Base-by-base conservation (phyloP, 179 eudicot genomes). In the Actinidia arguta region DNA sequence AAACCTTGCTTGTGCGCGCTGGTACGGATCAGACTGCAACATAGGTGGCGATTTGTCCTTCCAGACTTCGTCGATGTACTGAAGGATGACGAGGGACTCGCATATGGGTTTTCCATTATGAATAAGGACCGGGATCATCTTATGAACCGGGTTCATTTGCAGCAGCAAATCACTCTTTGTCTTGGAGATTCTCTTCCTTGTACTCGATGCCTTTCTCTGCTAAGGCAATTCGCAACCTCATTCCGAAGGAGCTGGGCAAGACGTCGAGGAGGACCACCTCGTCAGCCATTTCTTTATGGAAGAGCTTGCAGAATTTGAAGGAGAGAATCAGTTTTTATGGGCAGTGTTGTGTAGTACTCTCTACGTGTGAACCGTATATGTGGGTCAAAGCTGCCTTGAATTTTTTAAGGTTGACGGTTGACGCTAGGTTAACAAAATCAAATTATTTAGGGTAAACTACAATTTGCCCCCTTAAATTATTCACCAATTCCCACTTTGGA, bases 151-250 rank as follows among this genome's bases (percentile, higher is more conserved):
- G 56, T 48, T 48, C 76, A 72, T 72, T 48, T 72, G 42, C n/a
- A 72, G 76, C 36, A 72, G 76, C 76, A 72, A 12, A 48, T 31
- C 16, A 16, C 58, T 72, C 18, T 72, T n/a, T 59, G 66, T 14
- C 42, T 24, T 12, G 27, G 8, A 72, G 4, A 18, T 24, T 48
- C 56, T 72, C 56, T 48, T 48, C 56, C 8, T 22, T 72, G 76
- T 72, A 72, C 5, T 11, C 56, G 13, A 72, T 48, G 55, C 58
- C 75, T 22, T 71, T 71, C 13, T 71, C 75, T n/a, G 55, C 75
- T 31, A 71, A 46, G 31, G 75, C 75, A 71, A 71, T 71, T 71
- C 55, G n/a, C 56, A 47, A 27, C 75, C 75, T 71, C 75, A 71
- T 71, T 9, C 55, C 75, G 36, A 31, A 31, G 36, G 36, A 31